A percentile compares a stretch with the other conserved stretches of the same genome.
Conservation (phyloP, 768 basidiomycete species). For the Clathrus columnatus region DNA sequence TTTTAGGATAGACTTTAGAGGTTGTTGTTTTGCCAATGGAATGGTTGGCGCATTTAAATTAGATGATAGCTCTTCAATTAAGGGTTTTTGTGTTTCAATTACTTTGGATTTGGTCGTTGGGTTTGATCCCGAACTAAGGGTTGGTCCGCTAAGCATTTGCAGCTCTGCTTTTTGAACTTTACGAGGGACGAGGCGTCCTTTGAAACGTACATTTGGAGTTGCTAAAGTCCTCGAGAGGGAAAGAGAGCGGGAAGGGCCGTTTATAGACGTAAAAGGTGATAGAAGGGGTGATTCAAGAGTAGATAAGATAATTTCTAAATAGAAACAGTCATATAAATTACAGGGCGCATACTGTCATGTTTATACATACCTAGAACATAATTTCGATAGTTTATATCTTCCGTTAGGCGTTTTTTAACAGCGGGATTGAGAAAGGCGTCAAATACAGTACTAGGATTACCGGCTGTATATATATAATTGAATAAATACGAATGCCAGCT, state of each 20-base stretch:
- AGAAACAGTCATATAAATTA: neutral
- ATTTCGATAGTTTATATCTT: slow-evolving; percentile 55
- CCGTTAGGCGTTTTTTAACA: slow-evolving; percentile 49
- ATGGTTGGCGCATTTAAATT: neutral
- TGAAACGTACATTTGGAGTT: slow-evolving; percentile 69
- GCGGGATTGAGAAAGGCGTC: slow-evolving; percentile 60
- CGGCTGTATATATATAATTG: slow-evolving; percentile 35
- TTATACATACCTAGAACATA: slow-evolving; percentile 55
- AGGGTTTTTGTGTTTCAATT: slow-evolving; percentile 24
- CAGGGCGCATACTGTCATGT: neutral
- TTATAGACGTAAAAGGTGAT: slow-evolving; percentile 50
- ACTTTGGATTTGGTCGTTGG: neutral
- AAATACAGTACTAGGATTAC: slow-evolving; percentile 60
- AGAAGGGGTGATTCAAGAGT: slow-evolving; percentile 40
- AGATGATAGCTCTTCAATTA: slow-evolving; percentile 39
- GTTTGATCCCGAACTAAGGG: neutral
- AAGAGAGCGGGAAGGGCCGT: slow-evolving; percentile 36
- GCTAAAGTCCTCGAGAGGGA: slow-evolving; percentile 58
- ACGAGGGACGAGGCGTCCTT: slow-evolving; percentile 57
- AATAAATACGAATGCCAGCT: neutral
- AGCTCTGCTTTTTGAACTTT: neutral
- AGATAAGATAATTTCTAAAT: slow-evolving; percentile 32
- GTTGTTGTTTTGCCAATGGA: neutral
- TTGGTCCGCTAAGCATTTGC: neutral
- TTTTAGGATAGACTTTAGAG: slow-evolving; percentile 5